These are phyloP conservation scores for Solanum pimpinellifolium DNA, from an alignment of 257 asterid species.

Conservation along the genomic window DNA sequence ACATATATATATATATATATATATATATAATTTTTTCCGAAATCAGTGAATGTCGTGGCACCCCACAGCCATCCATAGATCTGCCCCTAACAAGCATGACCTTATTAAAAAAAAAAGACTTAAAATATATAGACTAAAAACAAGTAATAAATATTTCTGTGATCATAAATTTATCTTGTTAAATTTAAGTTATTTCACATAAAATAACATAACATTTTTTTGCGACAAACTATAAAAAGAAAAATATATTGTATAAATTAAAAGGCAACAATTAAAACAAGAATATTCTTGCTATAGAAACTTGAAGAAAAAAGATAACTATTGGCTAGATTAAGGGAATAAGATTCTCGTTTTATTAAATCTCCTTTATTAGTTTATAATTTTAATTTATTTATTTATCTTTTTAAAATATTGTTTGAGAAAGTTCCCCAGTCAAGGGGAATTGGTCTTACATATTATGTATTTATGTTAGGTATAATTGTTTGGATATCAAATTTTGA, in stretches of 20 bases:
- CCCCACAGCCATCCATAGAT: too few species aligned
- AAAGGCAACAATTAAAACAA: not conserved
- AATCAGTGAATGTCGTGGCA: too few species aligned
- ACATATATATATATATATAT: too few species aligned
- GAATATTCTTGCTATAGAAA: not conserved
- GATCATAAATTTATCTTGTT: not conserved
- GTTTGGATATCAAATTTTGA: not conserved
- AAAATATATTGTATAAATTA: not conserved
- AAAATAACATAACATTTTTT: not conserved
- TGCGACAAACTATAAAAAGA: not conserved
- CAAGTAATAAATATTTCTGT: not conserved
- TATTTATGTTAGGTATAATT: not conserved
- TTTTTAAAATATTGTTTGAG: not conserved
- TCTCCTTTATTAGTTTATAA: not conserved
- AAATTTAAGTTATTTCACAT: not conserved
- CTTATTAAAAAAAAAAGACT: too few species aligned
- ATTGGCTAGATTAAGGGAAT: not conserved
- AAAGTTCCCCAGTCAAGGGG: not conserved
- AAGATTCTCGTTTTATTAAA: not conserved
- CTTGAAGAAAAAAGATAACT: not conserved
- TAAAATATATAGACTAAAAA: too few species aligned
- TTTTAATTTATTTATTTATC: not conserved
- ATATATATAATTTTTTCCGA: too few species aligned
- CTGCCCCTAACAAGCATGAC: not conserved
- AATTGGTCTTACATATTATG: not conserved